Base-by-base conservation (phyloP, 176 grass and related monocot species). In the Aegilops sharonensis region DNA sequence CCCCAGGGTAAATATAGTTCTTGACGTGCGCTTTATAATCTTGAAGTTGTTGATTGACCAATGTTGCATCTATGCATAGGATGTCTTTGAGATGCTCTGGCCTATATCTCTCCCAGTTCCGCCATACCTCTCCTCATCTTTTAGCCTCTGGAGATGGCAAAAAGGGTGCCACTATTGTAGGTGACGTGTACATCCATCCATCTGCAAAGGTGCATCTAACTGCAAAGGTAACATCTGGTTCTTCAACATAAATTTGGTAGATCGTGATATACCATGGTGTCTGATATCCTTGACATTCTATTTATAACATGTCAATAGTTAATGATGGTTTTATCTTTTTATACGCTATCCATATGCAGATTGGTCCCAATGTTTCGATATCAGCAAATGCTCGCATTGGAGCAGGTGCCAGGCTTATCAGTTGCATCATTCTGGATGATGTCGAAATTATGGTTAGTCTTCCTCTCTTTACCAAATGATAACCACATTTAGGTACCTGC, bases 361-460 rank as follows among this genome's bases (percentile, higher is more conserved):
- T 99, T 35, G 97, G 97, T 68, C 97, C 97, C n/a, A 99, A 99
- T 90, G 97, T 99, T 47, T 99, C 97, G 3, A 91, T 99, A 90
- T 96, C 97, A 76, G 97, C 97, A 83, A 99, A 99, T 90, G 97
- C 97, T 21, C 88, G 94, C 15, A 90, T 99, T 88, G 97, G 97
- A 88, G 90, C 97, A 82, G 97, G 97, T 59, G 97, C 74, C 66
- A 93, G 97, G 90, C 97, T 99, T 62, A 99, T 99, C 65, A 93
- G 90, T 88, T 99, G 97, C 74, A 99, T 99, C 63, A 93, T 99
- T 90, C 79, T 99, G 57, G 97, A 99, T 82, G 90, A 97, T 89
- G 97, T 97, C 78, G 97, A 99, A 97, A 99, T 99, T 83, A 93
- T 94, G 97, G 97, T 97, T 72, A 84, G 87, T 84, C 76, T 86